phyloP scores from a whole-genome alignment of 169 alveolate species.

The Cryptosporidium muris region DNA sequence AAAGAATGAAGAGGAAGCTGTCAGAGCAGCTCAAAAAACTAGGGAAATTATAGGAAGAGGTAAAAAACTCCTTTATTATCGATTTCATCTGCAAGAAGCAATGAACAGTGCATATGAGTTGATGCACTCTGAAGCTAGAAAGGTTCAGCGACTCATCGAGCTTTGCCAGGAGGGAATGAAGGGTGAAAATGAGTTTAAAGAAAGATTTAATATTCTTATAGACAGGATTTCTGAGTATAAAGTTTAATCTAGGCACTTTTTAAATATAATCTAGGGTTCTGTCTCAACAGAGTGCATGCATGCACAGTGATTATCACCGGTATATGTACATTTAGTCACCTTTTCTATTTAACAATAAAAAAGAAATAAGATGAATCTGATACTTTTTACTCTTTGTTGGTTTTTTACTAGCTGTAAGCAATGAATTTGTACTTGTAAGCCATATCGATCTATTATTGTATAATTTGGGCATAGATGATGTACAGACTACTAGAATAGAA shows the following conservation, averaged over 20 bases:
- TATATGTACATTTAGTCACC: too few species aligned
- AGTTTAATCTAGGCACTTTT: background rate
- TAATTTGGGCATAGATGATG: too few species aligned
- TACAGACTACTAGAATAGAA: too few species aligned
- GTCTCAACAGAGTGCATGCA: too few species aligned
- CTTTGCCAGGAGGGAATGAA: constrained; percentile 62
- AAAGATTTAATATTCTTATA: constrained; percentile 35
- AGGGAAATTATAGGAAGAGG: constrained; percentile 65
- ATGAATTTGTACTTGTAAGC: too few species aligned
- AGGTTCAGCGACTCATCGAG: constrained; percentile 64
- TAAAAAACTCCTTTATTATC: constrained; percentile 58
- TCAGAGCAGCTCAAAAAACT: constrained; percentile 55
- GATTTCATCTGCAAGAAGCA: constrained; percentile 47
- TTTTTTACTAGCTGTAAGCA: too few species aligned
- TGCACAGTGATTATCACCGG: too few species aligned
- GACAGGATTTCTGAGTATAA: constrained; percentile 52
- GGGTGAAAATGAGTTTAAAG: constrained; percentile 42
- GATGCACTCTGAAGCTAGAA: constrained; percentile 26
- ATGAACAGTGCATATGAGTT: constrained; percentile 67
- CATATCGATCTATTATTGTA: too few species aligned
- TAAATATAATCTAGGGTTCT: background rate
- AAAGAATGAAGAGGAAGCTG: constrained; percentile 39
- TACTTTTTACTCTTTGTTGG: too few species aligned
- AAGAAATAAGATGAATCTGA: too few species aligned
- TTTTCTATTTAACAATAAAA: too few species aligned